These are phyloP conservation scores for Verbena officinalis DNA, from an alignment of 257 asterid species.

Conservation along the genomic window DNA sequence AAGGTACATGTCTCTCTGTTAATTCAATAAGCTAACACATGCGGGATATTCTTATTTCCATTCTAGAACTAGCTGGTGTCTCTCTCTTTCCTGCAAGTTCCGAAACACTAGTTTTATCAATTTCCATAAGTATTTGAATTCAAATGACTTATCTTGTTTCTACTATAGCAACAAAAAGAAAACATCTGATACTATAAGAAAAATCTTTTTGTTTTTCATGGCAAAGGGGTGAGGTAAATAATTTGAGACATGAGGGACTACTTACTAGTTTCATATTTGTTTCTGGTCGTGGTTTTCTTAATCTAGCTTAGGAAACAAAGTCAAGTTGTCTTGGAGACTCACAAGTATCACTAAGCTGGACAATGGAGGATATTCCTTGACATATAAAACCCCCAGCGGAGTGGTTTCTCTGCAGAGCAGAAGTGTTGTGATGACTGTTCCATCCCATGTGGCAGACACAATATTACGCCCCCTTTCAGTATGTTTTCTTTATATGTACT, in stretches of 20 bases:
- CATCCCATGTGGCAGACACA: constrained; percentile 81
- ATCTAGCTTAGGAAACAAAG: constrained; percentile 78
- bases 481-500: constrained; percentile 37
- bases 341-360: constrained; percentile 56
- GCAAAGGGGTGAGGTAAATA: constrained; percentile 9
- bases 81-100: constrained; percentile 3
- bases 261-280: constrained; percentile 28
- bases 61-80: constrained; percentile 5
- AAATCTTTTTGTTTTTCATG: neutral
- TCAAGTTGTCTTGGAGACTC: constrained; percentile 91
- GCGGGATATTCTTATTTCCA: constrained; percentile 5
- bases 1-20: constrained; percentile 49
- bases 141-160: constrained; percentile 8
- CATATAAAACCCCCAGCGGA: constrained; percentile 88
- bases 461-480: constrained; percentile 87
- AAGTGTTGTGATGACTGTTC: constrained; percentile 85
- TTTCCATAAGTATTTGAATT: neutral
- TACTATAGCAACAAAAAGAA: neutral
- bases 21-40: neutral
- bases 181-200: neutral
- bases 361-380: constrained; percentile 63
- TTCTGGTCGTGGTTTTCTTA: constrained; percentile 27
- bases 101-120: neutral
- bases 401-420: constrained; percentile 62
- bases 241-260: constrained; percentile 9